phyloP scores from a whole-genome alignment of 495 filamentous ascomycete genomes.

The Cladorrhinum samala region DNA sequence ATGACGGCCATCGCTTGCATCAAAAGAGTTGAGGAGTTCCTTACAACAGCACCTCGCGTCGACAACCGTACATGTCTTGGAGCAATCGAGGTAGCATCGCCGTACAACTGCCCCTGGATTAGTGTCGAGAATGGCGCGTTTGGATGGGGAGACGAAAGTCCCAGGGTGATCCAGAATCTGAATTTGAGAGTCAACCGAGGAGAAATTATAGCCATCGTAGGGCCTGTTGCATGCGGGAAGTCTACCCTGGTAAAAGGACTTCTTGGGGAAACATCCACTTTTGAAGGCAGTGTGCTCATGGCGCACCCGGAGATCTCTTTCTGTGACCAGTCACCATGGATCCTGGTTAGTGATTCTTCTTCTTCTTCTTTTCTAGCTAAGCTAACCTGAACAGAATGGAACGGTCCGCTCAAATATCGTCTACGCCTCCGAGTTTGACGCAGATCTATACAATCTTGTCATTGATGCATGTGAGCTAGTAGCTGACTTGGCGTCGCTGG shows the following conservation, averaged over 20 bases:
- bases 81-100: not conserved
- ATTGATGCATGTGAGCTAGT: not conserved
- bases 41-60: constrained; percentile 2
- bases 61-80: not conserved
- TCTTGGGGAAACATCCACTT: constrained; percentile 20
- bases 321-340: constrained; percentile 35
- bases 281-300: constrained; percentile 25
- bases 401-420: constrained; percentile 28
- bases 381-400: constrained; percentile 17
- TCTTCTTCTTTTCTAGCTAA: not conserved
- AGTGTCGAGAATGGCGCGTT: not conserved
- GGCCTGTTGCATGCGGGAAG: constrained; percentile 32
- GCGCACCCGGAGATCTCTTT: constrained; percentile 19
- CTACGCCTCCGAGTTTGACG: constrained; percentile 2
- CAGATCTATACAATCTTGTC: constrained; percentile 1
- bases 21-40: constrained; percentile 3
- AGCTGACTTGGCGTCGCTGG: not conserved
- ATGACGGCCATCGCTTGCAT: constrained; percentile 3
- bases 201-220: constrained; percentile 22
- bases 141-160: not conserved
- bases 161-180: not conserved
- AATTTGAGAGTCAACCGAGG: constrained; percentile 2
- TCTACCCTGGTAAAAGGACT: constrained; percentile 26
- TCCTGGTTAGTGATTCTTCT: constrained; percentile 7
- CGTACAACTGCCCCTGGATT: not conserved